Evolutionary conservation across 441 rosid species (phyloP).

Genomic region (Manihot esculenta): DNA sequence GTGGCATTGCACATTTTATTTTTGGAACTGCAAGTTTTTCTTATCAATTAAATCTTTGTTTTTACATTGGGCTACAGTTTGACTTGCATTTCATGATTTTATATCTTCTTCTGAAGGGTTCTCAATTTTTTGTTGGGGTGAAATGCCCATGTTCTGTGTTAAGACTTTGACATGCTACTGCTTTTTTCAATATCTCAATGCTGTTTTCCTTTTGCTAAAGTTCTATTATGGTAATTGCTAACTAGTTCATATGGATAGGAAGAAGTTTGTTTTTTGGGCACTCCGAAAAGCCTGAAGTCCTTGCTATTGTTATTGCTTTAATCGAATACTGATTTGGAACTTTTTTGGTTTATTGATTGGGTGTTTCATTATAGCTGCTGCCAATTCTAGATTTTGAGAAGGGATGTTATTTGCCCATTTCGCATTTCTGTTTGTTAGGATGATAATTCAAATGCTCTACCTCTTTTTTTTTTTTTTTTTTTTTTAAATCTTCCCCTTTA

Average conservation of each 20-base stretch:
- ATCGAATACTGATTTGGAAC: not conserved
- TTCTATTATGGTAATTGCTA: not conserved
- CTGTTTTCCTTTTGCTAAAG: not conserved
- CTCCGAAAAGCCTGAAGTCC: not conserved
- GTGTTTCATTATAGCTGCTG: not conserved
- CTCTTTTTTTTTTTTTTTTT: not conserved
- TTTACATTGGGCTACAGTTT: not conserved
- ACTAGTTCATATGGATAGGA: not conserved
- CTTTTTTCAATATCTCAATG: not conserved
- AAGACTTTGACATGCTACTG: not conserved
- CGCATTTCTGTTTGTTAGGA: not conserved
- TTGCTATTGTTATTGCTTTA: not conserved
- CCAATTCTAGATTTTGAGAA: not conserved
- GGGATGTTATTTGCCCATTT: not conserved
- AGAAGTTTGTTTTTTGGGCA: not conserved
- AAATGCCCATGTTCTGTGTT: too few species aligned
- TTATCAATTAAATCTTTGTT: too few species aligned
- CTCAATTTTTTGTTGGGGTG: not conserved
- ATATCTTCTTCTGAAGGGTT: too few species aligned
- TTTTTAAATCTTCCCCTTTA: too few species aligned
- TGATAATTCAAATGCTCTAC: not conserved
- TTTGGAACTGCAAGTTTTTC: not conserved
- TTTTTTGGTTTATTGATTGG: not conserved
- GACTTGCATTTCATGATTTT: not conserved
- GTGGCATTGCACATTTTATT: too few species aligned